Evolutionary conservation across 768 basidiomycete species (phyloP).

Genomic region (Ramaria rubella): DNA sequence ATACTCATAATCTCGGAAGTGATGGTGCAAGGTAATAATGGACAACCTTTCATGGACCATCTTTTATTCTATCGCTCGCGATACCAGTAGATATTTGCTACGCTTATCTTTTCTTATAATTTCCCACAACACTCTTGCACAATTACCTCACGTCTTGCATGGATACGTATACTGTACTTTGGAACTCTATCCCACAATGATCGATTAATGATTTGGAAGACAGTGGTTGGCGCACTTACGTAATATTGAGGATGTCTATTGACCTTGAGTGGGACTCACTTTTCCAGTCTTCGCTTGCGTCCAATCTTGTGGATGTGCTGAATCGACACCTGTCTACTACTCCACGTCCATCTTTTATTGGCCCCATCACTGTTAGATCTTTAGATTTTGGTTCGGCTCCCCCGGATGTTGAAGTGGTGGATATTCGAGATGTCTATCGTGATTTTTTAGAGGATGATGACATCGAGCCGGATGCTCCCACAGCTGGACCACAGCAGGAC

Average conservation of each 20-base stretch:
- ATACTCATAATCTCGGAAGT: constrained; percentile 1
- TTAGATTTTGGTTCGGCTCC: constrained; percentile 80
- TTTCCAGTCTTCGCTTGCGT: constrained; percentile 67
- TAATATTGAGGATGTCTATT: constrained; percentile 65
- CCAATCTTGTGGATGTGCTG: constrained; percentile 62
- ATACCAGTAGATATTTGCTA: constrained; percentile 1
- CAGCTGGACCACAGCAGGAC: constrained; percentile 35
- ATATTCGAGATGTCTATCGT: constrained; percentile 87
- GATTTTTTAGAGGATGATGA: constrained; percentile 88
- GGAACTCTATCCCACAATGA: not conserved
- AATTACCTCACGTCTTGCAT: not conserved
- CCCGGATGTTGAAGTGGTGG: constrained; percentile 86
- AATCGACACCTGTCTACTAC: constrained; percentile 70
- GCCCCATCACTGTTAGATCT: constrained; percentile 79
- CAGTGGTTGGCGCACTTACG: not conserved
- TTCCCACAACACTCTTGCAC: not conserved
- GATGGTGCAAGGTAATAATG: not conserved
- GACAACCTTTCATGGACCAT: not conserved
- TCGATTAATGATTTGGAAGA: not conserved
- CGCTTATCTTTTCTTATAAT: not conserved
- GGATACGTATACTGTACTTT: not conserved
- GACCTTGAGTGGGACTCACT: constrained; percentile 85
- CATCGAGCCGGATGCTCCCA: constrained; percentile 40
- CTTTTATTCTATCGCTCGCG: not conserved
- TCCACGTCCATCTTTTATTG: constrained; percentile 87